Conservation (phyloP, 345 rosid genomes). For the Citrus unshiu region DNA sequence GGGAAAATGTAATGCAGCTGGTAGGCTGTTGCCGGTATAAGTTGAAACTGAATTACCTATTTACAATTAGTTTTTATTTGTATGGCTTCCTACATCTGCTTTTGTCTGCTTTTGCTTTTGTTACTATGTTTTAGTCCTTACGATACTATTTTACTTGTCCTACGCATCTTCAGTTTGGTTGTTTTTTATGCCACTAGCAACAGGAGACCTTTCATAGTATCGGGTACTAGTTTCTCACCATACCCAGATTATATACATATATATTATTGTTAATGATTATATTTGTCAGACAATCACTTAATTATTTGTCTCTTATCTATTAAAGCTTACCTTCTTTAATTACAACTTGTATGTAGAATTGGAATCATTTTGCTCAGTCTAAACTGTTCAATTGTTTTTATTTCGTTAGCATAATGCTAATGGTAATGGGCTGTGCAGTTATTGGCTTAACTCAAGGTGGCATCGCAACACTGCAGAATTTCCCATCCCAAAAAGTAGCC, state of each 20-base stretch:
- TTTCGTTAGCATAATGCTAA: background rate
- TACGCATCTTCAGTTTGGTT: background rate
- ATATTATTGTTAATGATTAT: too few species aligned
- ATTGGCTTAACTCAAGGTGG: background rate
- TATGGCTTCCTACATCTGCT: background rate
- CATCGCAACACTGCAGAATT: background rate
- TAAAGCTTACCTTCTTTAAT: background rate
- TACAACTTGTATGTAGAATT: background rate
- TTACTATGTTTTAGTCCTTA: background rate
- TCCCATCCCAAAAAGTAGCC: background rate
- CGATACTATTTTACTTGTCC: background rate
- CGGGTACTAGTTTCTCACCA: background rate
- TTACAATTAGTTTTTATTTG: background rate
- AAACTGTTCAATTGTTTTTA: background rate
- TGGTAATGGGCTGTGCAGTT: background rate
- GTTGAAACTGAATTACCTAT: background rate
- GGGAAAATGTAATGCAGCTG: conserved; percentile 15
- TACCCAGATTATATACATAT: too few species aligned
- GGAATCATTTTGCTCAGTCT: background rate
- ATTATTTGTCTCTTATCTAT: too few species aligned
- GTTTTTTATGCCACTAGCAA: background rate
- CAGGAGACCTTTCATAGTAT: background rate
- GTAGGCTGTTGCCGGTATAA: conserved; percentile 7
- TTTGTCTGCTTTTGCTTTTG: conserved; percentile 9
- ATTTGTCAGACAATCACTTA: too few species aligned